phyloP scores from a whole-genome alignment of 148 eudicot genomes.

The Diospyros kaki region DNA sequence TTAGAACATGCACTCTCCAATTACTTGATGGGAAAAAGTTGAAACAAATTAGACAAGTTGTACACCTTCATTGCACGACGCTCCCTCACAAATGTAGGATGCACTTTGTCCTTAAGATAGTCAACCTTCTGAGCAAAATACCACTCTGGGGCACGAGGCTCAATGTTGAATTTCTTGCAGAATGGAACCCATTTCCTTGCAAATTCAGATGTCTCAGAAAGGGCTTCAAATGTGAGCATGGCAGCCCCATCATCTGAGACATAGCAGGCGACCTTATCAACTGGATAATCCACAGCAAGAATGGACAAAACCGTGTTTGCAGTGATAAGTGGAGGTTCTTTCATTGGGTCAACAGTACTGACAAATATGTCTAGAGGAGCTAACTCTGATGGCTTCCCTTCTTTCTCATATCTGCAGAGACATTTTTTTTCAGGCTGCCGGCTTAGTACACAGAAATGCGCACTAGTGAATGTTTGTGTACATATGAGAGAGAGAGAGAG shows the following conservation, averaged over 20 bases:
- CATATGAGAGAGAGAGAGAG: background rate
- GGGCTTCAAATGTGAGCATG: slow-evolving; percentile 97
- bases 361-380: slow-evolving; percentile 84
- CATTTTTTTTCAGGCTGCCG: background rate
- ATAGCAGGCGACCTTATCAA: slow-evolving; percentile 86
- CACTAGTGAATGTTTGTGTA: no score
- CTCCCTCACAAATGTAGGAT: slow-evolving; percentile 93
- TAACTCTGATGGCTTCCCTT: slow-evolving; percentile 91
- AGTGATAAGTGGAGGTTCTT: slow-evolving; percentile 95
- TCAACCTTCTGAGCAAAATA: slow-evolving; percentile 87
- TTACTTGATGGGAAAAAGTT: background rate
- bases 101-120: slow-evolving; percentile 83
- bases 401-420: slow-evolving; percentile 82
- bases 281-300: slow-evolving; percentile 93
- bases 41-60: background rate
- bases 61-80: slow-evolving; percentile 99
- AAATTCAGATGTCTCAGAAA: slow-evolving; percentile 93
- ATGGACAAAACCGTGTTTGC: slow-evolving; percentile 96
- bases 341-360: slow-evolving; percentile 90
- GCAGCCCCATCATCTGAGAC: slow-evolving; percentile 99
- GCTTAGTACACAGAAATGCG: background rate
- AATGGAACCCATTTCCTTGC: slow-evolving; percentile 98
- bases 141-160: slow-evolving; percentile 99
- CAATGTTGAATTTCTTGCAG: slow-evolving; percentile 78
- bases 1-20: no score